Evolutionary conservation across 2,329 filamentous ascomycete species (phyloP), one percentile per base, ranked within the genome.

Genomic region (Gliomastix tumulicola): DNA sequence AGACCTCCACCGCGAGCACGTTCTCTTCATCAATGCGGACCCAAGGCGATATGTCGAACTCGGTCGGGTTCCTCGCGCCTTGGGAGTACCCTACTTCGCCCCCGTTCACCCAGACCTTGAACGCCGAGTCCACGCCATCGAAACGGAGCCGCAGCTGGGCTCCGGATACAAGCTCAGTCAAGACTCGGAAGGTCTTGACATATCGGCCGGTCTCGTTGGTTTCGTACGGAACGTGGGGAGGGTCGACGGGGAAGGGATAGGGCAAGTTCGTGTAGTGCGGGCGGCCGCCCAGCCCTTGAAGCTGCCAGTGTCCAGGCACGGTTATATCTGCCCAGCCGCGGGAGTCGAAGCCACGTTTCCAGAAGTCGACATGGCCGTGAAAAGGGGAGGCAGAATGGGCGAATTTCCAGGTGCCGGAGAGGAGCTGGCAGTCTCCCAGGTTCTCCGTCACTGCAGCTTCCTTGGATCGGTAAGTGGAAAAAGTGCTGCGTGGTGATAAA

Each of bases 301-400:
- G 60, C 54, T 84, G 79, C 80, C 80, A 84, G 51, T 78, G 74
- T 6, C 75, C 75, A 0, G 79, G 79, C 0, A 84, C 79, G n/a
- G 66, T 60, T 18, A 56, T 55, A 25, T 25, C 22, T n/a, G n/a
- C n/a, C n/a, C n/a, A n/a, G n/a, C n/a, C n/a, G n/a, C n/a, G n/a
- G n/a, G n/a, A n/a, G n/a, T n/a, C n/a, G n/a, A n/a, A n/a, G n/a
- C n/a, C n/a, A n/a, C n/a, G n/a, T n/a, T n/a, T n/a, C n/a, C n/a
- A n/a, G n/a, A n/a, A n/a, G n/a, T n/a, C n/a, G n/a, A n/a, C n/a
- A n/a, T n/a, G n/a, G n/a, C n/a, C n/a, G n/a, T n/a, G n/a, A 7
- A 62, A 46, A 1, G 69, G 68, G 7, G 59, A 66, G 4, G 57
- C 44, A 11, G 66, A 60, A 37, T 72, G 66, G 43, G 72, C 60